Conservation (phyloP, 805 yeast species). For the Candida tallmaniae region DNA sequence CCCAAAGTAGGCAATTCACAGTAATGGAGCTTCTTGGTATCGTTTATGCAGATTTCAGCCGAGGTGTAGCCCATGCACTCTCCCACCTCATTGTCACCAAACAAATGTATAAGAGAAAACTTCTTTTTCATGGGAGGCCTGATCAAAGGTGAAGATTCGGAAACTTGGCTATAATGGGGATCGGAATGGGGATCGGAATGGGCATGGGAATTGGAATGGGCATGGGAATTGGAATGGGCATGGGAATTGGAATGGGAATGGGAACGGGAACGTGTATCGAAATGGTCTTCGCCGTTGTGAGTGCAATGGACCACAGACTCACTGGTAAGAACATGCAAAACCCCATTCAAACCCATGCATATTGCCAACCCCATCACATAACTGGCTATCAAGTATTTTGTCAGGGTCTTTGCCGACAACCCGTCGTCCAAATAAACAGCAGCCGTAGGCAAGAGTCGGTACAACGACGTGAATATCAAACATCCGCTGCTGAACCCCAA, state of each 20-base stretch:
- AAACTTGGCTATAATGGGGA: conserved; percentile 8
- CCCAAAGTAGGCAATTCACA: conserved; percentile 33
- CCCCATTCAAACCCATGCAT: conserved; percentile 56
- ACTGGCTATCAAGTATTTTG: conserved; percentile 40
- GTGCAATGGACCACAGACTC: conserved; percentile 84
- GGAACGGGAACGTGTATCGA: too few species aligned
- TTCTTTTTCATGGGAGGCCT: conserved; percentile 2
- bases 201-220: conserved; percentile 12
- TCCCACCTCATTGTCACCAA: conserved; percentile 22
- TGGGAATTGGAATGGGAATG: conserved; percentile 1
- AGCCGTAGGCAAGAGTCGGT: conserved; percentile 71
- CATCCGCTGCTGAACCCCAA: conserved; percentile 81
- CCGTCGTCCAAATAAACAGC: conserved; percentile 37
- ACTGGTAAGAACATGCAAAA: conserved; percentile 72
- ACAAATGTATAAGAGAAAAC: conserved; percentile 8
- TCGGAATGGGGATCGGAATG: conserved; percentile 11
- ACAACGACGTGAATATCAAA: conserved; percentile 71
- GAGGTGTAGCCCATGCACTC: conserved; percentile 47
- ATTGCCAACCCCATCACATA: conserved; percentile 56
- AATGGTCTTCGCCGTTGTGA: conserved; percentile 41
- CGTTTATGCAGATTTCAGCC: conserved; percentile 30
- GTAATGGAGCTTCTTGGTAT: conserved; percentile 20
- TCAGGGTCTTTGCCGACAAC: conserved; percentile 5
- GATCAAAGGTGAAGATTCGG: conserved; percentile 2
- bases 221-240: conserved; percentile 12